Conservation (phyloP, 164 flowering plant species). For the Brasenia schreberi region DNA sequence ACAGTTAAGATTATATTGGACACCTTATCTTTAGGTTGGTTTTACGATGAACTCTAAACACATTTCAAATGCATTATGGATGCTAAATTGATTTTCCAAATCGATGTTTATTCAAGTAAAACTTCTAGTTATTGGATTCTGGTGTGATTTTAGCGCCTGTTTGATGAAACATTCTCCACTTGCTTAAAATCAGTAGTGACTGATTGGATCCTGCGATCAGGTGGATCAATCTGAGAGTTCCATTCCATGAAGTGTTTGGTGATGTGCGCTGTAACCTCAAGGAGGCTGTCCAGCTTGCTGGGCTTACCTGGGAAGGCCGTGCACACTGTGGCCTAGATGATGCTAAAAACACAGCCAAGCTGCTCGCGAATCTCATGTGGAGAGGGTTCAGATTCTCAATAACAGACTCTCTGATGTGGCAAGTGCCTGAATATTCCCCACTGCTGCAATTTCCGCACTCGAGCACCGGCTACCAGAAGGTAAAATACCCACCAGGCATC, state of each 20-base stretch:
- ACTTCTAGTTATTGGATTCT: no score
- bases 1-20: no score
- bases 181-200: neutral
- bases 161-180: no score
- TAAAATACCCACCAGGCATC: slow-evolving; percentile 17
- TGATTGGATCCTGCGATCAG: slow-evolving; percentile 18
- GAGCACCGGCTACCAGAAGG: slow-evolving; percentile 12
- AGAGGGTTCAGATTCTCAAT: slow-evolving; percentile 70
- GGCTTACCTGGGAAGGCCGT: slow-evolving; percentile 90
- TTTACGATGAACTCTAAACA: no score
- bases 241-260: slow-evolving; percentile 80
- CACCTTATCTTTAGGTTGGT: no score
- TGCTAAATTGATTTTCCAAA: no score
- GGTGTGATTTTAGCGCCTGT: no score
- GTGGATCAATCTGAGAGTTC: slow-evolving; percentile 93
- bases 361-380: slow-evolving; percentile 60
- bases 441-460: slow-evolving; percentile 26
- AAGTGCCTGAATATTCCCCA: slow-evolving; percentile 23
- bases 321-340: slow-evolving; percentile 97
- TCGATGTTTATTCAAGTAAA: no score
- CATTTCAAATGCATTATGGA: no score
- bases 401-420: slow-evolving; percentile 65
- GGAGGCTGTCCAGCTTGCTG: slow-evolving; percentile 89
- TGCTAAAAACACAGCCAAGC: slow-evolving; percentile 89
- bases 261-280: slow-evolving; percentile 70